Evolutionary conservation across 1,284 basidiomycete species (phyloP).

Genomic region (Pterulicium gracile): DNA sequence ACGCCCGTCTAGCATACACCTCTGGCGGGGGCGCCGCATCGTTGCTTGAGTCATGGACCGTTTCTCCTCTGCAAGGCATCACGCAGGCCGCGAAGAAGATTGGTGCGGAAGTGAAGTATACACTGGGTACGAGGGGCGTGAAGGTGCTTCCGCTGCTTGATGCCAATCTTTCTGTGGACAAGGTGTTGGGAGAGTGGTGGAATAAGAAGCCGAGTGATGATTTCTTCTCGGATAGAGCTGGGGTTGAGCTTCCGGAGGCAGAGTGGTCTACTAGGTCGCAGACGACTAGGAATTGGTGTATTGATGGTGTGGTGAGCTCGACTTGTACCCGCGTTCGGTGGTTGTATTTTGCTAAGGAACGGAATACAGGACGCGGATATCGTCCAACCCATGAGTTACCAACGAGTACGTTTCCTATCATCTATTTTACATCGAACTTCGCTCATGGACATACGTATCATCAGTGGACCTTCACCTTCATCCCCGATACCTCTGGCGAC

Average conservation of each 20-base stretch:
- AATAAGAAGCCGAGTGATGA: background rate
- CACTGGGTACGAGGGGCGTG: background rate
- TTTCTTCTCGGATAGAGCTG: background rate
- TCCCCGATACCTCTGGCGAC: too few species aligned
- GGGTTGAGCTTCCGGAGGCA: slow-evolving; percentile 13
- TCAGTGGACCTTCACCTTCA: too few species aligned
- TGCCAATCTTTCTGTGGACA: background rate
- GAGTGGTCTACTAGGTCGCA: slow-evolving; percentile 27
- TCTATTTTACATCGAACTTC: too few species aligned
- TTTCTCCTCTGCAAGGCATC: background rate
- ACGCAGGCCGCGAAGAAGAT: background rate
- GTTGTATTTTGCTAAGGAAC: too few species aligned
- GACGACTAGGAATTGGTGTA: slow-evolving; percentile 24
- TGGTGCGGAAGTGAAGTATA: background rate
- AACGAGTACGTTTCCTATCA: too few species aligned
- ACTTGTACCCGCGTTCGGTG: too few species aligned
- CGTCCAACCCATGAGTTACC: too few species aligned
- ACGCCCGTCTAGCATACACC: background rate
- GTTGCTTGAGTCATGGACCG: background rate
- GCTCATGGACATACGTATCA: background rate
- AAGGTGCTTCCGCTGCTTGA: background rate
- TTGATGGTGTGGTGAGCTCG: slow-evolving; percentile 29
- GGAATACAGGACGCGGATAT: too few species aligned
- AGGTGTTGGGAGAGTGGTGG: background rate
- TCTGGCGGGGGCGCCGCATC: background rate